These are phyloP conservation scores for Malus hybrid DNA, from an alignment of 331 rosid species.

Conservation along the genomic window DNA sequence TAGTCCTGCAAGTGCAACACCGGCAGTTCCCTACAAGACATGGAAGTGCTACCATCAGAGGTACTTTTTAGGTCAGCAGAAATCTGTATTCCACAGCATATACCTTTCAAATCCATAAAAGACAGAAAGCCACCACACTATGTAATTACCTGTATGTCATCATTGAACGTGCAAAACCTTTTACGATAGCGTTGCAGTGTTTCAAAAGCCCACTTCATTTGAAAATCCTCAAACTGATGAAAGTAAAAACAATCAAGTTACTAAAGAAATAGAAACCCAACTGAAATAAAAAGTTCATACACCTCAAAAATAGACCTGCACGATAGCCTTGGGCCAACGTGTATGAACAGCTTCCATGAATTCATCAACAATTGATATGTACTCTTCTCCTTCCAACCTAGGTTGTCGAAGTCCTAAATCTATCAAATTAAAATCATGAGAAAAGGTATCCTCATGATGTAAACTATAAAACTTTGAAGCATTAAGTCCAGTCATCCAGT, in stretches of 20 bases:
- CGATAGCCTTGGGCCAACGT: slow-evolving; percentile 99
- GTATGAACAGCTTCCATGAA: slow-evolving; percentile 90
- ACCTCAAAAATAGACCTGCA: slow-evolving; percentile 49
- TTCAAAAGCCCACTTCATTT: slow-evolving; percentile 99
- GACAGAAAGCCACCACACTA: slow-evolving; percentile 8
- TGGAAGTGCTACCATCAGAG: slow-evolving; percentile 12
- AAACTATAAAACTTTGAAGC: slow-evolving; percentile 1
- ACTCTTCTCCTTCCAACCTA: slow-evolving; percentile 98
- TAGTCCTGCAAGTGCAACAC: slow-evolving; percentile 98
- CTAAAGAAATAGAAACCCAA: slow-evolving; percentile 9
- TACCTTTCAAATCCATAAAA: slow-evolving; percentile 8
- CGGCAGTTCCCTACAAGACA: slow-evolving; percentile 86
- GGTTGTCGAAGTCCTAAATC: slow-evolving; percentile 98
- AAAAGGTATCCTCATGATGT: slow-evolving; percentile 25
- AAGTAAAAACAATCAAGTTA: slow-evolving; percentile 26
- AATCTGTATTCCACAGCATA: neutral
- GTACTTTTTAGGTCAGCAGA: neutral
- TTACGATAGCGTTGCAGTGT: slow-evolving; percentile 87
- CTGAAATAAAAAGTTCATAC: slow-evolving; percentile 10
- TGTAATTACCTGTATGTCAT: slow-evolving; percentile 82
- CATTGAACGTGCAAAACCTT: slow-evolving; percentile 95
- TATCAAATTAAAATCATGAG: slow-evolving; percentile 45
- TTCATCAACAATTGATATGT: slow-evolving; percentile 86
- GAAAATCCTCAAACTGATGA: slow-evolving; percentile 94
- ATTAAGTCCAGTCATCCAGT: neutral